These are phyloP conservation scores for Xylariales sp. DNA, from an alignment of 2,329 filamentous ascomycete genomes.

Conservation along the genomic window DNA sequence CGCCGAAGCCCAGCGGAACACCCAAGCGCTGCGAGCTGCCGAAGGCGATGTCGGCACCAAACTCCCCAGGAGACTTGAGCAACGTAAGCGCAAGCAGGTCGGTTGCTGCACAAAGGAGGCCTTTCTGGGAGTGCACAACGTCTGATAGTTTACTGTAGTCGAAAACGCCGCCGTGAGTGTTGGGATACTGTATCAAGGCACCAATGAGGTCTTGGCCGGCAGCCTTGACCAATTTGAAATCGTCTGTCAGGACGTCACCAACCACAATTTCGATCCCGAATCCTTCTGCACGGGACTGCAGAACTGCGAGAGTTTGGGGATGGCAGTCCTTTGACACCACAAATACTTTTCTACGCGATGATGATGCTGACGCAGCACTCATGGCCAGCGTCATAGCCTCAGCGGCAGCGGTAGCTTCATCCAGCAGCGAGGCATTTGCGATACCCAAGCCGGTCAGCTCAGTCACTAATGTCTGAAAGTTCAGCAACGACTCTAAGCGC, in stretches of 20 bases:
- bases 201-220: slow-evolving; percentile 81
- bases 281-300: slow-evolving; percentile 82
- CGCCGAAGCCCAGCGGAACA: slow-evolving; percentile 86
- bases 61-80: slow-evolving; percentile 86
- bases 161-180: slow-evolving; percentile 76
- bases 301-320: slow-evolving; percentile 79
- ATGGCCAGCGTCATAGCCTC: slow-evolving; percentile 95
- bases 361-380: slow-evolving; percentile 65
- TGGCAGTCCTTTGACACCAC: slow-evolving; percentile 80
- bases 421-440: slow-evolving; percentile 84
- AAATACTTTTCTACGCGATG: slow-evolving; percentile 79
- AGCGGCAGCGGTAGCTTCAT: slow-evolving; percentile 87
- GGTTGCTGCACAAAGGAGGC: slow-evolving; percentile 81
- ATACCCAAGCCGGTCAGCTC: slow-evolving; percentile 85
- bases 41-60: slow-evolving; percentile 92
- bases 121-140: slow-evolving; percentile 71
- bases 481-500: slow-evolving; percentile 83
- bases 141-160: slow-evolving; percentile 74
- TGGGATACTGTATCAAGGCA: slow-evolving; percentile 91
- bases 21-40: slow-evolving; percentile 89
- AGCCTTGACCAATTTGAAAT: slow-evolving; percentile 61
- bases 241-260: slow-evolving; percentile 63
- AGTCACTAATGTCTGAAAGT: slow-evolving; percentile 93
- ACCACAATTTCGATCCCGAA: slow-evolving; percentile 78
- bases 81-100: slow-evolving; percentile 85